phyloP scores from a whole-genome alignment of 2,329 filamentous ascomycete species.

The Talaromyces funiculosus region DNA sequence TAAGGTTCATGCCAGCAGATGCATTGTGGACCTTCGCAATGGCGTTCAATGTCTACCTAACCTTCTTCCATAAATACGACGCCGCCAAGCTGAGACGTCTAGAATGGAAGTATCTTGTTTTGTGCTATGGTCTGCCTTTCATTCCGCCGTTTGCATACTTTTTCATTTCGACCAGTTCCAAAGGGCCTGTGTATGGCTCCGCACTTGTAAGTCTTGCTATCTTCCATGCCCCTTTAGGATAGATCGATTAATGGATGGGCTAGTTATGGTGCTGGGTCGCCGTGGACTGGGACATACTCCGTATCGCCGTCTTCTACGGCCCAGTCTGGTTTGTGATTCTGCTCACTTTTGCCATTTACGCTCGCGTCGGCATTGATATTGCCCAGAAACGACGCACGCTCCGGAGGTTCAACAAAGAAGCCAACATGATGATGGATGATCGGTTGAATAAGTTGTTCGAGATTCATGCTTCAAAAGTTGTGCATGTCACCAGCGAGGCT shows the following conservation, averaged over 20 bases:
- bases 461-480: slow-evolving; percentile 48
- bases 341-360: slow-evolving; percentile 36
- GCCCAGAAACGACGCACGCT: slow-evolving; percentile 57
- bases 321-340: slow-evolving; percentile 40
- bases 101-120: slow-evolving; percentile 64
- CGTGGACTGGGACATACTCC: slow-evolving; percentile 61
- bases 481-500: slow-evolving; percentile 56
- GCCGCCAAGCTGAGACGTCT: slow-evolving; percentile 58
- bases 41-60: slow-evolving; percentile 77
- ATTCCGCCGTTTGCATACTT: slow-evolving; percentile 63
- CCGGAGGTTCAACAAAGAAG: slow-evolving; percentile 48
- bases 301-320: slow-evolving; percentile 67
- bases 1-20: slow-evolving; percentile 72
- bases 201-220: slow-evolving; percentile 48
- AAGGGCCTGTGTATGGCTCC: slow-evolving; percentile 64
- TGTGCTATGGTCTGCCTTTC: slow-evolving; percentile 69
- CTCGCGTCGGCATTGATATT: slow-evolving; percentile 35
- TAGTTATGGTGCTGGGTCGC: slow-evolving; percentile 77
- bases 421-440: slow-evolving; percentile 31
- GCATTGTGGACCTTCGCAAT: slow-evolving; percentile 73
- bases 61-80: slow-evolving; percentile 70
- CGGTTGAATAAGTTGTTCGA: slow-evolving; percentile 41
- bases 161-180: slow-evolving; percentile 49
- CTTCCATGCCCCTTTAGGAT: not conserved
- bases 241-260: not conserved